These are phyloP conservation scores for Saitozyma podzolica DNA, from an alignment of 768 basidiomycete genomes.

Conservation along the genomic window DNA sequence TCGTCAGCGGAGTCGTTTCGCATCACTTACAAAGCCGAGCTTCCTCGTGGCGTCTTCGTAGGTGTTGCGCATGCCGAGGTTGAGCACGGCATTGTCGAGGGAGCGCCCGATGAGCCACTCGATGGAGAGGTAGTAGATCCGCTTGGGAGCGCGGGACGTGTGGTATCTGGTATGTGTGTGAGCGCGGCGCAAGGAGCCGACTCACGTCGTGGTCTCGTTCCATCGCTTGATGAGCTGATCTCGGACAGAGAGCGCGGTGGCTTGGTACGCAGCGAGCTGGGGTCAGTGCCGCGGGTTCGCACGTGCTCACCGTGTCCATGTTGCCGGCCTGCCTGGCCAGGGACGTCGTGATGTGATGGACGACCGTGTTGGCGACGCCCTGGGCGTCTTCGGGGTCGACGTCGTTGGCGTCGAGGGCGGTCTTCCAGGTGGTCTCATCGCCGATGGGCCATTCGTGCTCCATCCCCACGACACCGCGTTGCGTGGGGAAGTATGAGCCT, in stretches of 20 bases:
- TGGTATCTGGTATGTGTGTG: conserved; percentile 44
- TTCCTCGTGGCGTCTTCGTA: conserved; percentile 67
- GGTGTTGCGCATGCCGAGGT: conserved; percentile 76
- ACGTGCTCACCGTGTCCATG: conserved; percentile 59
- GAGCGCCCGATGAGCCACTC: conserved; percentile 64
- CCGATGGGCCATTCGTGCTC: conserved; percentile 52
- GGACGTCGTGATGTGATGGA: conserved; percentile 58
- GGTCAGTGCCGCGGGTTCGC: conserved; percentile 5
- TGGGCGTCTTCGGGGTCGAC: conserved; percentile 40
- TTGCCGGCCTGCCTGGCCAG: conserved; percentile 90
- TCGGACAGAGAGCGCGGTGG: conserved; percentile 79
- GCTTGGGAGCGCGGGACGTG: conserved; percentile 52
- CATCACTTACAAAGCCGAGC: conserved; percentile 68
- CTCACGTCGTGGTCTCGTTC: conserved; percentile 69
- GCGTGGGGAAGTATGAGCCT: conserved; percentile 51
- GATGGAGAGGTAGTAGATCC: conserved; percentile 84
- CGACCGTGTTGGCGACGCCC: conserved; percentile 43
- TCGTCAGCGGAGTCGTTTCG: conserved; percentile 9
- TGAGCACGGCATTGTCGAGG: conserved; percentile 72
- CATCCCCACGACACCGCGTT: conserved; percentile 18
- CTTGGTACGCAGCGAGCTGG: conserved; percentile 84
- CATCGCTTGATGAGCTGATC: conserved; percentile 79
- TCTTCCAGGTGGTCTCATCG: conserved; percentile 52
- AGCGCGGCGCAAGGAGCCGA: conserved; percentile 12
- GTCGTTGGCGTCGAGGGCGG: conserved; percentile 44